Base-by-base conservation (phyloP, 495 filamentous ascomycete species). In the Glonium stellatum region DNA sequence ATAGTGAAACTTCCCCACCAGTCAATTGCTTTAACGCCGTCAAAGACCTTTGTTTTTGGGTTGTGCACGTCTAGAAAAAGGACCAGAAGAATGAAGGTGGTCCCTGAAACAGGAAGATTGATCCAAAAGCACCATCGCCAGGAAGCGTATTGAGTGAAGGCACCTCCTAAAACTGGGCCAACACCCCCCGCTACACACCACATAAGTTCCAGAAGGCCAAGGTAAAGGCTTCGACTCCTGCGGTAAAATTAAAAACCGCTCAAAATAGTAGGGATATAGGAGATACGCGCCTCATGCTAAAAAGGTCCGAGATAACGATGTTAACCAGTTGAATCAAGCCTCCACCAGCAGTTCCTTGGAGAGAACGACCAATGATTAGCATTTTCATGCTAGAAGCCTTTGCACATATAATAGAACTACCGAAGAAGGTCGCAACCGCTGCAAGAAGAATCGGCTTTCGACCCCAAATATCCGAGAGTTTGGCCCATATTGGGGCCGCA, bases 121-220 rank as follows among this genome's bases (percentile, higher is more conserved):
- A 90, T 83, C 82, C 82, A 89, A 68, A 87, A 90, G 34, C 79
- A 80, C 77, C 84, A 87, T 35, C 84, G 68, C 88, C 87, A 90
- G 4, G 75, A 76, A 13, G 83, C 75, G 4, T 77, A 73, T 48
- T 85, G 75, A 0, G 87, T 79, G 52, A 92, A 84, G 1, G 78
- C 76, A 19, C 87, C 87, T 12, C 87, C 87, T 1, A 90, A 72
- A 2, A 91, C 66, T 1, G 87, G 88, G 0, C 88, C 88, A 5
- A 84, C 66, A 6, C 76, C 80, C 10, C 76, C 79, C 1, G 81
- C 82, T 35, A 85, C 60, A 0, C 79, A 79, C 82, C 82, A 84
- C 59, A 82, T 77, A 5, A 76, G 70, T 58, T 80, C 80, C 21
- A 81, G 73, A 5, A 84, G 63, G 1, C 79, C 82, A 39, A 84